Base-by-base conservation (phyloP, 1,284 basidiomycete genomes). In the Trichosporon ovoides region DNA sequence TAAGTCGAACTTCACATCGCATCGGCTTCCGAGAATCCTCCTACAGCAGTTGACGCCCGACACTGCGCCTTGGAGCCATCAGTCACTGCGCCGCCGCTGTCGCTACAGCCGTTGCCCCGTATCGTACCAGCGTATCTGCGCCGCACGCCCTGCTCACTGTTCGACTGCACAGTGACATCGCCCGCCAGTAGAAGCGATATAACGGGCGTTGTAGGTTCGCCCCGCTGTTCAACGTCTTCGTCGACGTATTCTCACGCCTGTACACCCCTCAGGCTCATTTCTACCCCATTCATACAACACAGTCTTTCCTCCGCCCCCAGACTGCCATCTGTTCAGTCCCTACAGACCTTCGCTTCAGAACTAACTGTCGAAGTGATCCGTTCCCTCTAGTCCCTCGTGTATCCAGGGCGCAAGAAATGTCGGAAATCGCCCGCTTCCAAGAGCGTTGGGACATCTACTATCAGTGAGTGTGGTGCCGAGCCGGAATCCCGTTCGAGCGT, bases 381-480 rank as follows among this genome's bases (percentile, higher is more conserved):
- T 4, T 31, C 19, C 43, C 7, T 48, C n/a, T 46, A 18, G 20
- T 34, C 60, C 59, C 43, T 31, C 52, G 53, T n/a, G 28, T 51
- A n/a, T 58, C 58, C 9, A 51, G 61, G 46, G 56, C 58, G 20
- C 43, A 52, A 28, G 56, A 58, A 37, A 63, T 63, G 58, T 57
- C 61, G 20, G 46, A 58, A 20, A 54, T 63, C 5, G 56, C 37
- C 16, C 48, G 46, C 20, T 48, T 56, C 33, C 51, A 60, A 16
- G 61, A 63, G 35, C 58, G 61, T 36, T 63, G 61, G 61, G 58
- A 60, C 33, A 51, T 63, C 35, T 63, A 63, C 50, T 63, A 58
- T 34, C 58, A 38, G 61, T 63, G 36, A 34, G 61, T 56, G 35
- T 5, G 38, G 4, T 22, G 38, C 22, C 12, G 38, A 7, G 14